Evolutionary conservation across 768 basidiomycete species (phyloP), one percentile per base, ranked within the genome.

Genomic region (Podaxis mareebaensis): DNA sequence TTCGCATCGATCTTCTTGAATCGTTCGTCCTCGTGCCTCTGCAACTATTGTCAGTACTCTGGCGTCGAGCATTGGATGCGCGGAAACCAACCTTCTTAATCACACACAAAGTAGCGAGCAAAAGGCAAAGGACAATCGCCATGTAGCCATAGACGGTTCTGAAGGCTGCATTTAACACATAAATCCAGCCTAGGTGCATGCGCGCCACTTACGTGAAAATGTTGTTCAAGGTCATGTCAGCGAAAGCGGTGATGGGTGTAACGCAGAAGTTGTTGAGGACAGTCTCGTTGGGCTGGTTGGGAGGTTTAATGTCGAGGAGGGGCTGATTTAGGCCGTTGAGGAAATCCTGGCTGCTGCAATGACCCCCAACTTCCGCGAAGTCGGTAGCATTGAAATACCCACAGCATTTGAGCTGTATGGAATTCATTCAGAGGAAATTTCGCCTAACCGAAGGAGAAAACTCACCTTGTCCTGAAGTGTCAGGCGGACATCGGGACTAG

Each of bases 1-100:
- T 96, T 96, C 61, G 85, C 85, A 67, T 96, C 93, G 66, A 96
- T 96, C 77, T 83, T 90, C 80, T 85, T 88, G 83, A 96, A 96
- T 39, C 94, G 88, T 68, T 91, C 90, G 61, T 84, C 81, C 75
- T 95, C 89, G 72, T 87, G 79, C 68, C 93, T 84, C 92, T 93
- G 78, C 56, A 57, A 58, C 39, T 17, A 48, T 63, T 53, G 36
- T 36, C 36, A 60, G 40, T 54, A 51, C 48, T 53, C 40, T 40
- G 51, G 8, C 17, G 24, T 1, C 0, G 39, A 24, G 51, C 36
- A 51, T 39, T 60, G n/a, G 40, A 60, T 39, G 15, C 17, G 17
- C 48, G 38, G 22, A 12, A n/a, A 64, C 73, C 53, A 65, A 87
- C 89, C 85, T 83, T 87, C 72, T 91, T 93, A 71, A 97, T 93